A percentile compares a stretch with the other conserved stretches of the same genome.
These are phyloP conservation scores for Fabrea salina DNA, from an alignment of 169 alveolate genomes.

Conservation along the genomic window DNA sequence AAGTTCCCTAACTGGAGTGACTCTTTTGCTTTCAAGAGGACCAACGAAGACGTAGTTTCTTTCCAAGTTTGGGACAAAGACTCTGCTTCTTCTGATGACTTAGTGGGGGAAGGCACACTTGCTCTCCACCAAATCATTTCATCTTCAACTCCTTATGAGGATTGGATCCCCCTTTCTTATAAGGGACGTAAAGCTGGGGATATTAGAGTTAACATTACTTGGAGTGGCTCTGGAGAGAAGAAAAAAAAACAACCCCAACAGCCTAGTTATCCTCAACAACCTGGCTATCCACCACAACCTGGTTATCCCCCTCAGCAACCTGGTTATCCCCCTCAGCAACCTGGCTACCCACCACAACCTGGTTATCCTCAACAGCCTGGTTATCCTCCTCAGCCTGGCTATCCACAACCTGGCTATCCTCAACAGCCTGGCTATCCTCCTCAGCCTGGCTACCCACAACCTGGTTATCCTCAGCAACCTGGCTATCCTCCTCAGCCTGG, in stretches of 20 bases:
- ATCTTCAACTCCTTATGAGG: neutral
- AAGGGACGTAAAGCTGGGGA: conserved; percentile 16
- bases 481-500: conserved; percentile 32
- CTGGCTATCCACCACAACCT: neutral
- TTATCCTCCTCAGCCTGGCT: neutral
- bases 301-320: neutral
- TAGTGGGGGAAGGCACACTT: neutral
- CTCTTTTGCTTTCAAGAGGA: neutral
- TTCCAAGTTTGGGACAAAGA: neutral
- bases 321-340: conserved; percentile 7
- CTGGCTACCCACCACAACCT: neutral
- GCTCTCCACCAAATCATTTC: neutral
- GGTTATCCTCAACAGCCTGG: neutral
- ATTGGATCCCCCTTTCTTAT: neutral
- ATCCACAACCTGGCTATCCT: no score
- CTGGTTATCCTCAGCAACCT: conserved; percentile 28
- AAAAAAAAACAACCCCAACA: no score
- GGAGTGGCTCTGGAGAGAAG: neutral
- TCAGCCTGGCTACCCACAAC: neutral
- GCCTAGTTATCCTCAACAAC: no score
- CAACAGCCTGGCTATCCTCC: neutral
- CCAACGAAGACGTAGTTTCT: neutral
- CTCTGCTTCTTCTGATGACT: conserved; percentile 10
- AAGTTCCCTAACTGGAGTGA: conserved; percentile 20
- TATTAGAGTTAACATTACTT: neutral